These are phyloP conservation scores for Hirsutella thompsonii DNA, from an alignment of 2,329 filamentous ascomycete species.

Conservation along the genomic window DNA sequence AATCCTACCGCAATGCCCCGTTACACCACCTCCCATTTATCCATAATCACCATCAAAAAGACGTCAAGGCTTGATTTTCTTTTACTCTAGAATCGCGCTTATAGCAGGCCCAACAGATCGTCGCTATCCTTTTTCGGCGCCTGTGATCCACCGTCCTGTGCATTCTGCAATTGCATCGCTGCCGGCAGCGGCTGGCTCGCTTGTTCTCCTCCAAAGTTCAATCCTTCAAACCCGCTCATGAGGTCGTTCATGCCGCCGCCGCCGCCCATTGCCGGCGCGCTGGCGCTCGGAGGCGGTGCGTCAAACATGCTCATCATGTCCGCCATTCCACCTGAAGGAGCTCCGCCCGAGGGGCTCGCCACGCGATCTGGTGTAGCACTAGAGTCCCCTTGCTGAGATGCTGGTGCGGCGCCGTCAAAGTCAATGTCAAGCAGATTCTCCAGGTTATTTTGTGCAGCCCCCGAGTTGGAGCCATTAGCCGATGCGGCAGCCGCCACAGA, in stretches of 20 bases:
- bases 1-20: no score
- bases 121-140: conserved; percentile 45
- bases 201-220: conserved; percentile 55
- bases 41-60: not conserved
- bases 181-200: conserved; percentile 50
- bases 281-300: conserved; percentile 37
- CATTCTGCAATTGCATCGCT: conserved; percentile 38
- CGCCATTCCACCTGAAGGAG: conserved; percentile 36
- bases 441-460: conserved; percentile 57
- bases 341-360: conserved; percentile 42
- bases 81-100: conserved; percentile 8
- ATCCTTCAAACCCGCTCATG: conserved; percentile 74
- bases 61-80: no score
- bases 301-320: conserved; percentile 62
- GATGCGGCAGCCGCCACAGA: conserved; percentile 60
- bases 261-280: conserved; percentile 18
- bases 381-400: conserved; percentile 49
- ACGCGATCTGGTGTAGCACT: conserved; percentile 56
- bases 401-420: conserved; percentile 85
- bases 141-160: conserved; percentile 18
- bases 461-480: conserved; percentile 44
- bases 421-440: conserved; percentile 95
- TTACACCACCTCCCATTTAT: no score
- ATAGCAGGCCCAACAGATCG: conserved; percentile 39
- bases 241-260: conserved; percentile 68